phyloP scores from a whole-genome alignment of 371 early-diverging fungal genomes.

The Syncephalastrum sp. region DNA sequence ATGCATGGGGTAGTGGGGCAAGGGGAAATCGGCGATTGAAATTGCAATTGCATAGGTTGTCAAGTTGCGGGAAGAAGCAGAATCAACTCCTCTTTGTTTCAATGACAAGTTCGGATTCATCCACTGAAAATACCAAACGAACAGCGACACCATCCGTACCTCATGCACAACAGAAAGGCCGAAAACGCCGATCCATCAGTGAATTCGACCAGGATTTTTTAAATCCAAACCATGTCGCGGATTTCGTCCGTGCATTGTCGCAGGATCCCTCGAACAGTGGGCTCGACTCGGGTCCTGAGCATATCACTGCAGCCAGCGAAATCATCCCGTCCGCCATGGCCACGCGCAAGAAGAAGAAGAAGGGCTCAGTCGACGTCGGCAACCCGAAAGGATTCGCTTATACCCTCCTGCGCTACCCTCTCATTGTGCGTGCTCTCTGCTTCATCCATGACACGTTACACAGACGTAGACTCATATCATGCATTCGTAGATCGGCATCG shows the following conservation, averaged over 20 bases:
- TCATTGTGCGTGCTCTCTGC: slow-evolving; percentile 48
- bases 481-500: slow-evolving; percentile 52
- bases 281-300: slow-evolving; percentile 40
- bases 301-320: slow-evolving; percentile 52
- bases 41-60: no score
- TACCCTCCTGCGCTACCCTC: slow-evolving; percentile 57
- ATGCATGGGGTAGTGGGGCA: no score
- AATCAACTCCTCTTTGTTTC: no score
- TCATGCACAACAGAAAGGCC: no score
- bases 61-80: no score
- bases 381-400: slow-evolving; percentile 50
- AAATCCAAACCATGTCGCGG: slow-evolving; percentile 51
- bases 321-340: slow-evolving; percentile 39
- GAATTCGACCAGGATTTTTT: slow-evolving; percentile 40
- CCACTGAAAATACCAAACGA: no score
- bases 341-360: slow-evolving; percentile 20
- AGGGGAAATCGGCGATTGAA: no score
- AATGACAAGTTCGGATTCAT: no score
- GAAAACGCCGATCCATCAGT: no score
- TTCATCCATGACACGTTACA: background rate
- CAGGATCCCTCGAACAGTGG: slow-evolving; percentile 30
- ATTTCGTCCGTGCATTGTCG: slow-evolving; percentile 48
- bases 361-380: slow-evolving; percentile 26
- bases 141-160: no score
- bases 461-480: background rate